Percentiles rank a stretch among this genome's conserved stretches.
These are phyloP conservation scores for Mortierella sp. DNA, from an alignment of 371 early-diverging fungal genomes.

Conservation along the genomic window DNA sequence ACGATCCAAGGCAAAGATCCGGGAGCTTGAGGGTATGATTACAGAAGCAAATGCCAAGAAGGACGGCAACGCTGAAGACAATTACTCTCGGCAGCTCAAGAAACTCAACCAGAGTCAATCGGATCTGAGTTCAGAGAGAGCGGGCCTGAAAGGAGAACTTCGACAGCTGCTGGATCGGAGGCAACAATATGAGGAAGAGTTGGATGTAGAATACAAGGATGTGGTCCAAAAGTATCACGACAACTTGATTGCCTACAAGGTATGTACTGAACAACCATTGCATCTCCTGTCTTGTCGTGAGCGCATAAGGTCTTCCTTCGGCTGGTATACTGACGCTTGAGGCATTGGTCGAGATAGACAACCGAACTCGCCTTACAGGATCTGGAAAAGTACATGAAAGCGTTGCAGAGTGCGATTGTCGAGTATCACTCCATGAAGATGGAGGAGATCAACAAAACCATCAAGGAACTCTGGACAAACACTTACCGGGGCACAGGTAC, in stretches of 20 bases:
- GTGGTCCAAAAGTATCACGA: slow-evolving; percentile 74
- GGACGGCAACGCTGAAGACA: slow-evolving; percentile 27
- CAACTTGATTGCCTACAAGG: slow-evolving; percentile 76
- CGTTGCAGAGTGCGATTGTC: slow-evolving; percentile 91
- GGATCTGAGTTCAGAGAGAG: slow-evolving; percentile 66
- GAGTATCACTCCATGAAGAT: slow-evolving; percentile 96
- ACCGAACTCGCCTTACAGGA: slow-evolving; percentile 84
- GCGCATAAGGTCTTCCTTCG: no score
- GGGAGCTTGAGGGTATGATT: slow-evolving; percentile 53
- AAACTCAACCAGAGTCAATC: slow-evolving; percentile 59
- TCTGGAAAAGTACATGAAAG: slow-evolving; percentile 87
- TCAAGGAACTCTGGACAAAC: slow-evolving; percentile 96
- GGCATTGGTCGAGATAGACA: slow-evolving; percentile 53
- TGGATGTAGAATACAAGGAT: slow-evolving; percentile 82
- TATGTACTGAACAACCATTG: slow-evolving; percentile 18
- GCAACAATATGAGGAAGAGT: slow-evolving; percentile 65
- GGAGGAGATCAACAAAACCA: slow-evolving; percentile 97
- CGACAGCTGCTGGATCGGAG: slow-evolving; percentile 85
- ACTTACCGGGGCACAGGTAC: slow-evolving; percentile 97
- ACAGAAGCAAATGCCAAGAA: slow-evolving; percentile 46
- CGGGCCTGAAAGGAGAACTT: slow-evolving; percentile 84
- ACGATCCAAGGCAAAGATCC: slow-evolving; percentile 53
- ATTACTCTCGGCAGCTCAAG: slow-evolving; percentile 53
- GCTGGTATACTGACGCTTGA: no score
- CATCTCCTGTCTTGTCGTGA: no score